Evolutionary conservation across 192 early-diverging fungal genomes (phyloP).

Genomic region (Coemansia javaensis): DNA sequence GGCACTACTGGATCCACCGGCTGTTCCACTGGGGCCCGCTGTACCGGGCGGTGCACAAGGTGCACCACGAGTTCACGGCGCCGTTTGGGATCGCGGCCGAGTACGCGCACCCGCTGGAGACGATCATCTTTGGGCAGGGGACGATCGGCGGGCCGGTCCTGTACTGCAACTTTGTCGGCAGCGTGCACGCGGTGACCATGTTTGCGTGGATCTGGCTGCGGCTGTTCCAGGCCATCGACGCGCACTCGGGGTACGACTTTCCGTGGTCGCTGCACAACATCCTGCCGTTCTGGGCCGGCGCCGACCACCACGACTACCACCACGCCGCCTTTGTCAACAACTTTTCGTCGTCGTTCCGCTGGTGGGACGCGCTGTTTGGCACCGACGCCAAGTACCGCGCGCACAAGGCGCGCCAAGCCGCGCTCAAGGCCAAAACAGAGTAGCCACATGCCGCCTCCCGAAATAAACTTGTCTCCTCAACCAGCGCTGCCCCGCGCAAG

Average conservation of each 20-base stretch:
- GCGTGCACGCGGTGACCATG: slow-evolving; percentile 82
- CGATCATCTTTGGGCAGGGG: slow-evolving; percentile 77
- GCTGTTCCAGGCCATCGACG: slow-evolving; percentile 78
- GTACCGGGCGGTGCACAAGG: slow-evolving; percentile 91
- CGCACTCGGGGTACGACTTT: slow-evolving; percentile 93
- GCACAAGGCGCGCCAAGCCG: slow-evolving; percentile 38
- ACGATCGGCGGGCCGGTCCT: slow-evolving; percentile 76
- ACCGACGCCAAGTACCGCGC: slow-evolving; percentile 76
- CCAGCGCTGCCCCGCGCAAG: too few species aligned
- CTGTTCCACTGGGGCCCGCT: slow-evolving; percentile 79
- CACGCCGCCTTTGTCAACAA: slow-evolving; percentile 76
- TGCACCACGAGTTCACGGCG: slow-evolving; percentile 88
- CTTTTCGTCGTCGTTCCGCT: slow-evolving; percentile 81
- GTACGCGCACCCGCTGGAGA: slow-evolving; percentile 87
- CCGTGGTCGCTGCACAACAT: slow-evolving; percentile 88
- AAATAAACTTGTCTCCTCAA: background rate
- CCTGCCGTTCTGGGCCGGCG: slow-evolving; percentile 84
- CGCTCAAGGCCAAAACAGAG: slow-evolving; percentile 10
- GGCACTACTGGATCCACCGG: slow-evolving; percentile 89
- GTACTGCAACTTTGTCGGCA: slow-evolving; percentile 59
- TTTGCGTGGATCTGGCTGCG: slow-evolving; percentile 77
- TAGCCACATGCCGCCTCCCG: background rate
- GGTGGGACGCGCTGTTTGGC: slow-evolving; percentile 86
- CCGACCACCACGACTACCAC: slow-evolving; percentile 94
- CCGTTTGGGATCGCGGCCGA: slow-evolving; percentile 86